Evolutionary conservation across 176 grass and related monocot genomes (phyloP).

Genomic region (Ananas comosus): DNA sequence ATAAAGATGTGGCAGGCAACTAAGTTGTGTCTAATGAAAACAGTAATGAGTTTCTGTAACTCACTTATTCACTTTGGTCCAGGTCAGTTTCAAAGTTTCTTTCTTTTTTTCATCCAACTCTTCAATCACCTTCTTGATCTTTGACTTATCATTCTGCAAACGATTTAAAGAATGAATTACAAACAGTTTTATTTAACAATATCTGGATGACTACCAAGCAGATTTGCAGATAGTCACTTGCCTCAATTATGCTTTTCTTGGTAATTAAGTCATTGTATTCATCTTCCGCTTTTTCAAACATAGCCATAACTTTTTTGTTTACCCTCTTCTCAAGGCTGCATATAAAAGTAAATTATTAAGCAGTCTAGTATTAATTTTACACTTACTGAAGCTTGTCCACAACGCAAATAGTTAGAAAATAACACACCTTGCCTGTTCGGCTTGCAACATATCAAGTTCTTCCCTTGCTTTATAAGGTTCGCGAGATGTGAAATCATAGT

Average conservation of each 20-base stretch:
- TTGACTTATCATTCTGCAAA: conserved; percentile 82
- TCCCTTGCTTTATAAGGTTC: conserved; percentile 56
- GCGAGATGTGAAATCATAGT: conserved; percentile 81
- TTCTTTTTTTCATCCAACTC: conserved; percentile 98
- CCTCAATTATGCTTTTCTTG: conserved; percentile 94
- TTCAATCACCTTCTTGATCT: conserved; percentile 90
- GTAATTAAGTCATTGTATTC: conserved; percentile 93
- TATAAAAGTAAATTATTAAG: conserved; percentile 20
- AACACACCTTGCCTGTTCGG: conserved; percentile 72
- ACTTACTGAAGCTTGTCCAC: conserved; percentile 11
- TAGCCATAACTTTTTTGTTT: conserved; percentile 97
- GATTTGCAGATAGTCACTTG: conserved; percentile 10
- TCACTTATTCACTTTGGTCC: conserved; percentile 98
- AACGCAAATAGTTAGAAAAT: not conserved
- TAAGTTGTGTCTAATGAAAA: conserved; percentile 11
- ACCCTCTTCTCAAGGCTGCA: conserved; percentile 97
- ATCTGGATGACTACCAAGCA: conserved; percentile 7
- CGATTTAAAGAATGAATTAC: conserved; percentile 4
- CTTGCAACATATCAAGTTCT: conserved; percentile 70
- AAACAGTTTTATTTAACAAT: conserved; percentile 10
- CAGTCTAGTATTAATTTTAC: not conserved
- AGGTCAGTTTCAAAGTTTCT: conserved; percentile 88
- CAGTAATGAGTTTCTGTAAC: conserved; percentile 23
- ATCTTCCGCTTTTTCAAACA: conserved; percentile 98
- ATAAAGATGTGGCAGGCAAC: no score